Conservation (phyloP, 805 yeast genomes). For the Torulaspora indica region DNA sequence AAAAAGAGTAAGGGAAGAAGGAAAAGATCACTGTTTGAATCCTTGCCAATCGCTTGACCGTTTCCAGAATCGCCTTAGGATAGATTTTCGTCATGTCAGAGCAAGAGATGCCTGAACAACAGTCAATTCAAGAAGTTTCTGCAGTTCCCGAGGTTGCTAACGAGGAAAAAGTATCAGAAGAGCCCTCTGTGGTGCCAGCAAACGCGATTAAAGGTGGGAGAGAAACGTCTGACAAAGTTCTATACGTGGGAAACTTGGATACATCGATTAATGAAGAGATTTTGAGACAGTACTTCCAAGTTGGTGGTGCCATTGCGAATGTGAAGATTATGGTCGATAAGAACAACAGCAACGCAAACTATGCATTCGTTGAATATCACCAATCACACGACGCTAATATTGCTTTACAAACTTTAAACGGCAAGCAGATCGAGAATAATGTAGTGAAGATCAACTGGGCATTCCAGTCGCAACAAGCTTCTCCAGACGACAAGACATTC, state of each 20-base stretch:
- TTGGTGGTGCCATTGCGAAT: constrained; percentile 55
- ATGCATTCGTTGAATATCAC: constrained; percentile 77
- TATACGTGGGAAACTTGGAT: constrained; percentile 73
- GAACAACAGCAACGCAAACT: constrained; percentile 66
- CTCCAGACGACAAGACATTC: constrained; percentile 51
- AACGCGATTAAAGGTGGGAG: constrained; percentile 76
- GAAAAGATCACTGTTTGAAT: neutral
- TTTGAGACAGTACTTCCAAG: constrained; percentile 57
- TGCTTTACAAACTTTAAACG: constrained; percentile 60
- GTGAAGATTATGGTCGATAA: constrained; percentile 74
- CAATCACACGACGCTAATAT: constrained; percentile 52
- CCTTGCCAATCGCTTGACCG: neutral
- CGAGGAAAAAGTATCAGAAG: constrained; percentile 12
- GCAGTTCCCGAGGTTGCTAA: constrained; percentile 7
- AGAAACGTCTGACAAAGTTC: constrained; percentile 64
- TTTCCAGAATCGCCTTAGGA: neutral
- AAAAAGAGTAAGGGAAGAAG: neutral
- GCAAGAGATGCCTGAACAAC: constrained; percentile 5
- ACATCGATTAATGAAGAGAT: constrained; percentile 59
- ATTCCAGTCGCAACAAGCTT: constrained; percentile 69
- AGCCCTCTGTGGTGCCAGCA: constrained; percentile 46
- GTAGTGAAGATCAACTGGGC: constrained; percentile 76
- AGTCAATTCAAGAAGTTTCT: constrained; percentile 5
- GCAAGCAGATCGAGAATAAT: constrained; percentile 48
- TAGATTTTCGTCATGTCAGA: constrained; percentile 7